Evolutionary conservation across 2,329 filamentous ascomycete species (phyloP).

Genomic region (Xylariaceae sp.): DNA sequence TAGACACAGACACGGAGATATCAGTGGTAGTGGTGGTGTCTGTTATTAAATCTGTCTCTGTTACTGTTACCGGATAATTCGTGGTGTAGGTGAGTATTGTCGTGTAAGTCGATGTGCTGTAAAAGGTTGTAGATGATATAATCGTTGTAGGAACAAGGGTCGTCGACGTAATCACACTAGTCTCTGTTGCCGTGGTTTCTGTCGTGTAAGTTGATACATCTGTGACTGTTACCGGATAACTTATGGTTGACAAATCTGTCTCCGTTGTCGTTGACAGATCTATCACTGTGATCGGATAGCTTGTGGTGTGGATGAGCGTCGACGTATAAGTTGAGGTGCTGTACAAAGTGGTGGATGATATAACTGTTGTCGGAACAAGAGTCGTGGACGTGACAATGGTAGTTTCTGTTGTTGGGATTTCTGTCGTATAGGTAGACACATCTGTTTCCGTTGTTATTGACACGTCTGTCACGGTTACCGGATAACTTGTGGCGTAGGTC

Average conservation of each 20-base stretch:
- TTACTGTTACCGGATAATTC: conserved; percentile 2
- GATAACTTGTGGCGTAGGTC: background rate
- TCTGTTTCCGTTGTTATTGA: background rate
- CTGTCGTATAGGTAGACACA: background rate
- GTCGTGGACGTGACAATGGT: conserved; percentile 7
- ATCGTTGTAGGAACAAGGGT: conserved; percentile 1
- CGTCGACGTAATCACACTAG: conserved; percentile 3
- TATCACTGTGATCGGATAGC: background rate
- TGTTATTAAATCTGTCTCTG: conserved; percentile 9
- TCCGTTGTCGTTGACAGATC: background rate
- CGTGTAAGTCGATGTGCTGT: background rate
- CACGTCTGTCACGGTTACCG: conserved; percentile 1
- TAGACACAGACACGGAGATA: conserved; percentile 17
- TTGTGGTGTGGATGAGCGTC: background rate
- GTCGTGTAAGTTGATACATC: background rate
- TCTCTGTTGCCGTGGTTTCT: conserved; percentile 2
- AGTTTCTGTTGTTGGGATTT: conserved; percentile 2
- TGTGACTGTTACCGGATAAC: conserved; percentile 1
- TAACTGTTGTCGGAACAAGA: background rate
- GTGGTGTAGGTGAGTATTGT: background rate
- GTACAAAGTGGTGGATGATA: background rate
- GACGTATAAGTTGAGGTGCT: background rate
- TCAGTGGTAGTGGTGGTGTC: conserved; percentile 12
- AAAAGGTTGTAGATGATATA: background rate
- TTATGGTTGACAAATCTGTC: background rate